Conservation (phyloP, 73 alveolate species). For the Blepharisma stoltei region DNA sequence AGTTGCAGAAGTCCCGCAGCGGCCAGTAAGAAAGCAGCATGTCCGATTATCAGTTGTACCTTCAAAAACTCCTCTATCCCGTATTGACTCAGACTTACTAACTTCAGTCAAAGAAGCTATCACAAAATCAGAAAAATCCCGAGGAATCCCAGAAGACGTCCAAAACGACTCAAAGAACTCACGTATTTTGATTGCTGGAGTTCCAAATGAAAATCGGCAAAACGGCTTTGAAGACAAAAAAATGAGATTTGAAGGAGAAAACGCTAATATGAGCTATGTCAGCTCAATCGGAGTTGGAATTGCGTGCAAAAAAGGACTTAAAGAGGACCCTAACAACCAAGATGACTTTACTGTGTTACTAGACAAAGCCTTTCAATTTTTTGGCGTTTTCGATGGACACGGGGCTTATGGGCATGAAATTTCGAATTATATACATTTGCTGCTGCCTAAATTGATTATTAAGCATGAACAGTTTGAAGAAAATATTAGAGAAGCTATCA, state of each 20-base stretch:
- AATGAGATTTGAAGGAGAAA: background rate
- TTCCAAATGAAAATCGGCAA: too few relatives aligned
- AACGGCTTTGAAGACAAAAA: too few relatives aligned
- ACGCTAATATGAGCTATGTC: background rate
- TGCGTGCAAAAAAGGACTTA: conserved; percentile 6
- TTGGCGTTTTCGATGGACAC: conserved; percentile 56
- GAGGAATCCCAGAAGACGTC: background rate
- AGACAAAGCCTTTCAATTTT: conserved; percentile 31
- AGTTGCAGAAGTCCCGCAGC: too few relatives aligned
- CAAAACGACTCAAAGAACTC: background rate
- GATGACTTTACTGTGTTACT: background rate
- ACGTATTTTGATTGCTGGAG: too few relatives aligned
- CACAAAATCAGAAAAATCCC: background rate
- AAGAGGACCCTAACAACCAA: background rate
- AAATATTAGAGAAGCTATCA: too few relatives aligned
- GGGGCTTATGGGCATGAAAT: conserved; percentile 52
- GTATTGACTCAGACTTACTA: too few relatives aligned
- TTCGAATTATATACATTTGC: conserved; percentile 39
- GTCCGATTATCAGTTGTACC: too few relatives aligned
- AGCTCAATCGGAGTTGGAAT: conserved; percentile 14
- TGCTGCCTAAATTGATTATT: conserved; percentile 19
- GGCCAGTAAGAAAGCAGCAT: too few relatives aligned
- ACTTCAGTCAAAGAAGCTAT: too few relatives aligned
- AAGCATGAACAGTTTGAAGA: too few relatives aligned
- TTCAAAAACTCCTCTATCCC: too few relatives aligned